phyloP scores from a whole-genome alignment of 2,329 filamentous ascomycete species.

The Rutstroemia sp. region DNA sequence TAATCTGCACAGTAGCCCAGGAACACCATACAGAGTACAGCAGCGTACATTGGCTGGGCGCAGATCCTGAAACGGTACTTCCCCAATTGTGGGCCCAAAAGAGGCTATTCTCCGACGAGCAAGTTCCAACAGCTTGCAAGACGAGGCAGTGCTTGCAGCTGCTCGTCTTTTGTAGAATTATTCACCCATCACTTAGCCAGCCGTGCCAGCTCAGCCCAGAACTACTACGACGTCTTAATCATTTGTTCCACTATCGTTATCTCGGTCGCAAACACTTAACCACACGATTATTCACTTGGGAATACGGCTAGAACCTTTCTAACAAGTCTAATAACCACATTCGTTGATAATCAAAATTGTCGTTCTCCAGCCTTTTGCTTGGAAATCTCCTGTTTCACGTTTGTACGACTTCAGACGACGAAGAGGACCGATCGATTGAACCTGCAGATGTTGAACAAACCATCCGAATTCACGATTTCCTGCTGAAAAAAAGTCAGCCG shows the following conservation, averaged over 20 bases:
- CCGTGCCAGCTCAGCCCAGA: neutral
- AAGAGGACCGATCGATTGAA: neutral
- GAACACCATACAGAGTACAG: too few relatives aligned
- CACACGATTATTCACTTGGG: neutral
- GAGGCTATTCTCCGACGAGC: neutral
- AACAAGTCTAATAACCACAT: neutral
- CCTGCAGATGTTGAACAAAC: neutral
- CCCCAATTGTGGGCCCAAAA: neutral
- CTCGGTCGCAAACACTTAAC: neutral
- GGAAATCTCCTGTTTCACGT: slow-evolving; percentile 6
- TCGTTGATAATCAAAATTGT: neutral
- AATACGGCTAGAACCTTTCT: neutral
- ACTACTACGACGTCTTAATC: neutral
- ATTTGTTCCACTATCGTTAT: neutral
- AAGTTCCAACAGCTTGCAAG: neutral
- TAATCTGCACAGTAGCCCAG: too few relatives aligned
- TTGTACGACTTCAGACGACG: slow-evolving; percentile 4
- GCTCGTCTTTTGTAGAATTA: neutral
- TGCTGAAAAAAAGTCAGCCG: neutral
- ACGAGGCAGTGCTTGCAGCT: neutral
- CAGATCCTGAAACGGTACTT: neutral
- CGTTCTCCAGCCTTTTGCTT: neutral
- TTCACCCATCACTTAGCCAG: neutral
- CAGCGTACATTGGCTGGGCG: neutral
- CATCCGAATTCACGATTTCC: neutral